phyloP scores from a whole-genome alignment of 495 filamentous ascomycete genomes.

The Evernia prunastri region DNA sequence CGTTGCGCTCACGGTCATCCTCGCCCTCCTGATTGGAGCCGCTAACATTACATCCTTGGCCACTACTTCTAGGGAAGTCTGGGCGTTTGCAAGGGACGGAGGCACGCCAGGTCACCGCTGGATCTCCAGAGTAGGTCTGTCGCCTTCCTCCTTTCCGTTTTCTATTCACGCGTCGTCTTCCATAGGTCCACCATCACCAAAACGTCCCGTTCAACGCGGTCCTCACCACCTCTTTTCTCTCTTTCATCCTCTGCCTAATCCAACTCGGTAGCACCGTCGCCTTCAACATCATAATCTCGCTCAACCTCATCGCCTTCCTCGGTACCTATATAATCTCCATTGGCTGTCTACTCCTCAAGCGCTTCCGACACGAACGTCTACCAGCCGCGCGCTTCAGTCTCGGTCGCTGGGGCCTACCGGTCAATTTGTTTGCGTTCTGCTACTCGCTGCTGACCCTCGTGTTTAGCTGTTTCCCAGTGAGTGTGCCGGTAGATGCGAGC shows the following conservation, averaged over 20 bases:
- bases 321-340: conserved; percentile 38
- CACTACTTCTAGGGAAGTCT: neutral
- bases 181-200: conserved; percentile 18
- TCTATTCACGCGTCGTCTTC: neutral
- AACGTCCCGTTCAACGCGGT: conserved; percentile 48
- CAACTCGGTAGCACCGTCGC: conserved; percentile 49
- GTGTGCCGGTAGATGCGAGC: conserved; percentile 30
- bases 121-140: neutral
- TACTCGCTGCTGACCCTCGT: conserved; percentile 42
- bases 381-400: conserved; percentile 39
- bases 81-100: neutral
- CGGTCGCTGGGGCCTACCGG: conserved; percentile 37
- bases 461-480: conserved; percentile 39
- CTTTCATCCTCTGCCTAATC: conserved; percentile 44
- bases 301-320: conserved; percentile 32
- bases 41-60: neutral
- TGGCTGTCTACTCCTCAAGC: conserved; percentile 38
- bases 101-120: conserved; percentile 1
- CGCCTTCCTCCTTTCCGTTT: neutral
- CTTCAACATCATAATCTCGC: conserved; percentile 37
- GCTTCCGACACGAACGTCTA: conserved; percentile 33
- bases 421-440: conserved; percentile 29
- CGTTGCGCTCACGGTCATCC: neutral
- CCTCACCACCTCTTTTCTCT: conserved; percentile 16
- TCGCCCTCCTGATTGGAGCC: neutral